Base-by-base conservation (phyloP, 495 filamentous ascomycete species). In the Endocarpon pusillum region DNA sequence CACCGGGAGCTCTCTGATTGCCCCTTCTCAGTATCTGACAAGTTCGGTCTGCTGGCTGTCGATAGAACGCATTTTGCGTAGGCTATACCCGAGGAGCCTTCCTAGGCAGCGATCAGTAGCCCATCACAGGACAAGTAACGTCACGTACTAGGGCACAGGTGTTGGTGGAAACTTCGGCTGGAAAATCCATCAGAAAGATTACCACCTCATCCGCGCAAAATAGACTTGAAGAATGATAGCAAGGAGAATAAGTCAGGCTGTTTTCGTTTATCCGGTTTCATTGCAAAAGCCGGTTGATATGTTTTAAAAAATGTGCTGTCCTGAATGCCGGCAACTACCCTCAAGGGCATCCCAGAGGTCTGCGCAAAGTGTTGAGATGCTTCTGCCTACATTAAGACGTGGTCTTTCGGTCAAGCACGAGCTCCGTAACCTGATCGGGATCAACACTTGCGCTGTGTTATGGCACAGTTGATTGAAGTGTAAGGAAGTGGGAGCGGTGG, bases 161-260 rank as follows among this genome's bases (percentile, higher is more conserved):
- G 42, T 64, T 64, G 31, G 61, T 64, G 42, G n/a, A n/a, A n/a
- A n/a, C n/a, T n/a, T n/a, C n/a, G 41, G 56, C 58, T 35, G 59
- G 61, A 47, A 61, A 62, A 41, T 64, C 61, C 61, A 65, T 65
- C 41, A 37, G 38, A 40, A 46, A 39, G 42, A 39, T 43, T 46
- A 40, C 37, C 33, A 36, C 19, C 22, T 29, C 34, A 41, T 45
- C 35, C 51, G 37, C 41, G 43, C 37, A 52, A 26, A 32, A 17
- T 5, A 12, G 28, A 32, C 14, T 32, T 17, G 14, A 12, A 5
- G 20, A 17, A 21, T 11, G 19, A 33, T 19, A 33, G 28, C 28
- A 23, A 24, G 16, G 24, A 37, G 4, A 26, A 11, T 17, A 35
- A 17, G 33, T 24, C 24, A 29, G 11, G 15, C 35, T 37, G 15